Base-by-base conservation (phyloP, 352 stramenopile genomes). In the Pythium aquatile region DNA sequence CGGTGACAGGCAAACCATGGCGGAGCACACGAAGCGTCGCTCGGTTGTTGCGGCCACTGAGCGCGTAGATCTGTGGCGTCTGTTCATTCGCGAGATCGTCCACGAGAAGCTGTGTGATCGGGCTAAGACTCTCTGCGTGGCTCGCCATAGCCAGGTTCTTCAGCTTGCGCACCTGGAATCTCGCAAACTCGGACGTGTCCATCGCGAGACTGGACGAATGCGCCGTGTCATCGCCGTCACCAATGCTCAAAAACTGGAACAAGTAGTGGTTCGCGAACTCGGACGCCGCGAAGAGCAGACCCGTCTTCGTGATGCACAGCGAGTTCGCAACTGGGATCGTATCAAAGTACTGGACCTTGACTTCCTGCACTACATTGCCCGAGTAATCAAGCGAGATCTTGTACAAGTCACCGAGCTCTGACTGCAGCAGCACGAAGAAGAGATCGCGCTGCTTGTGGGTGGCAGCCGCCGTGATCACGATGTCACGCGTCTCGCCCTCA, bases 221-320 rank as follows among this genome's bases (percentile, higher is more conserved):
- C 16, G 88, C 90, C 13, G 85, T 91, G 54, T 85, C 74, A 57
- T 96, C 91, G 37, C 96, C 95, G 61, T 98, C 87, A 56, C 97
- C 95, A 67, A 99, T 98, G 52, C 91, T 93, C 73, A 98, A 81
- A 75, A 99, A 99, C 76, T 99, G 96, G 74, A 98, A 99, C 64
- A 99, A 84, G 70, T 90, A 96, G 80, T 99, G 97, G 78, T 99
- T 98, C 9, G 96, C 96, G 70, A 98, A 98, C 79, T 99, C 97
- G 17, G 93, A 95, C 51, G 97, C 91, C 40, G 92, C 89, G 72
- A 99, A 99, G 1, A 99, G 82, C 54, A 99, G 81, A 10, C 97
- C 98, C 11, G 94, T 97, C 73, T 98, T 98, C 48, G 97, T 99
- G 65, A 99, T 98, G 75, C 97, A 98, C 55, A 99, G 77, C 56